Evolutionary conservation across 2,329 filamentous ascomycete species (phyloP).

Genomic region (Apiospora aurea): DNA sequence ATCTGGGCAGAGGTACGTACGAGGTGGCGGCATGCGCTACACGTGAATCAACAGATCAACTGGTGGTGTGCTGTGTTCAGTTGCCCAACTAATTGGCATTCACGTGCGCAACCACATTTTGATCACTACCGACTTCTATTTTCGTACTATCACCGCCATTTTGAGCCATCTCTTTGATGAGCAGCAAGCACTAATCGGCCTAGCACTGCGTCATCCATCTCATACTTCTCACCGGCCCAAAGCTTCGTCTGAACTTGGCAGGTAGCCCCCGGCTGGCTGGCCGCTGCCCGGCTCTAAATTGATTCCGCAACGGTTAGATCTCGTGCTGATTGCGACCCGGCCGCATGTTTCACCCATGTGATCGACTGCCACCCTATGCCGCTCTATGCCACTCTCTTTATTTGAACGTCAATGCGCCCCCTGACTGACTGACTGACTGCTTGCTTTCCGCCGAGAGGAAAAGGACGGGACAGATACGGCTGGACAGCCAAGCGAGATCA

Average conservation of each 20-base stretch:
- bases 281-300: conserved; percentile 3
- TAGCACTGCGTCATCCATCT: conserved; percentile 11
- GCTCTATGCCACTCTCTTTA: conserved; percentile 2
- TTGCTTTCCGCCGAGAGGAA: background rate
- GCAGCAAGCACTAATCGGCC: background rate
- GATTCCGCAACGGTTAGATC: conserved; percentile 21
- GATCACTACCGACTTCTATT: background rate
- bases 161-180: background rate
- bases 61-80: background rate
- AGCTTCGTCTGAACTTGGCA: conserved; percentile 12
- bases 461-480: background rate
- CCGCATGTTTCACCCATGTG: conserved; percentile 19
- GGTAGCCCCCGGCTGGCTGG: background rate
- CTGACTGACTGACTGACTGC: background rate
- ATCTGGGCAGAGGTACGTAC: background rate
- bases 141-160: conserved; percentile 4
- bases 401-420: conserved; percentile 20
- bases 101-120: background rate
- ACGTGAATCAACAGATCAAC: background rate
- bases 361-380: conserved; percentile 15
- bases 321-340: conserved; percentile 8
- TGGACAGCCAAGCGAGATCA: background rate
- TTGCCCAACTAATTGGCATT: background rate
- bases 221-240: conserved; percentile 15
- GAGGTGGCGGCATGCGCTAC: background rate